Conservation (phyloP, 2,329 filamentous ascomycete species). For the Aspergillus chevalieri region DNA sequence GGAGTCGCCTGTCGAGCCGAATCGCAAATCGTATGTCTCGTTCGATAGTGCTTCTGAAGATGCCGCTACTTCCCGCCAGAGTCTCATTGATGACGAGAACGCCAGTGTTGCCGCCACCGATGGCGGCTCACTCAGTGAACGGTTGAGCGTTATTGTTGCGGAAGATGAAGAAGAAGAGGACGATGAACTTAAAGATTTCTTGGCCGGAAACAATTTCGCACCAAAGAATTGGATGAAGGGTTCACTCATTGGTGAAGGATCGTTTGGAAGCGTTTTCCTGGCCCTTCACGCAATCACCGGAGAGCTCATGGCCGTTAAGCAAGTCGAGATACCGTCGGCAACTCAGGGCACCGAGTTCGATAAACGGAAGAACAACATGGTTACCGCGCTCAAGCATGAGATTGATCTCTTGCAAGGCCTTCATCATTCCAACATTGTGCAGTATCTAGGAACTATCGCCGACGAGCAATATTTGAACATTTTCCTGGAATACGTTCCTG, state of each 20-base stretch:
- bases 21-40: constrained; percentile 94
- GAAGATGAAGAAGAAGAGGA: constrained; percentile 90
- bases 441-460: constrained; percentile 91
- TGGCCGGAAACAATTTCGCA: constrained; percentile 88
- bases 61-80: constrained; percentile 67
- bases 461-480: constrained; percentile 92
- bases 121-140: constrained; percentile 69
- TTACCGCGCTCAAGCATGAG: constrained; percentile 92
- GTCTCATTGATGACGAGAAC: constrained; percentile 73
- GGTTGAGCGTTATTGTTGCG: constrained; percentile 74
- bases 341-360: constrained; percentile 73
- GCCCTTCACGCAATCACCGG: constrained; percentile 93
- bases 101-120: constrained; percentile 61
- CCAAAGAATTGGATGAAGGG: constrained; percentile 99
- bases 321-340: constrained; percentile 84
- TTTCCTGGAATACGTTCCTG: constrained; percentile 98
- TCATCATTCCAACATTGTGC: constrained; percentile 94
- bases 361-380: constrained; percentile 93
- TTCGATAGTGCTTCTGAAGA: constrained; percentile 60
- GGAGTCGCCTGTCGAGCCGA: constrained; percentile 78
- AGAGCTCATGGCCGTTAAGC: constrained; percentile 96
- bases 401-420: constrained; percentile 90
- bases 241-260: constrained; percentile 91
- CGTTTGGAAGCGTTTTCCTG: constrained; percentile 91
- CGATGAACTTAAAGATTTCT: constrained; percentile 81